These are phyloP conservation scores for Globisporangium paroecandrum DNA, from an alignment of 352 stramenopile species.

Conservation along the genomic window DNA sequence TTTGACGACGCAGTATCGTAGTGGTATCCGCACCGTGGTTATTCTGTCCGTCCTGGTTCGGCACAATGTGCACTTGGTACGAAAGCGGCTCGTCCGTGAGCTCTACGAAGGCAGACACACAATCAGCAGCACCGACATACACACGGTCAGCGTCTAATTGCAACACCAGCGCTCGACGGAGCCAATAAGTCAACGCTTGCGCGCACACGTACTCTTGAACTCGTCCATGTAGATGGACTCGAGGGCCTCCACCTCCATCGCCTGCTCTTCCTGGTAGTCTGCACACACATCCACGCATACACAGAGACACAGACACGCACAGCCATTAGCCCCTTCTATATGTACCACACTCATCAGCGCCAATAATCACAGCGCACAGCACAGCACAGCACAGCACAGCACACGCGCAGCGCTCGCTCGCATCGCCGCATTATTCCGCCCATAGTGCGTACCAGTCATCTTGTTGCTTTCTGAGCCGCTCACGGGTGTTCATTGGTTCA, in stretches of 20 bases:
- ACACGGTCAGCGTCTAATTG: conserved; percentile 6
- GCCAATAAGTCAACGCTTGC: not conserved
- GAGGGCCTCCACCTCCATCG: conserved; percentile 87
- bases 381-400: not conserved
- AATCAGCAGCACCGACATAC: not conserved
- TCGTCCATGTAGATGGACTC: conserved; percentile 90
- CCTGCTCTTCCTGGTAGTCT: conserved; percentile 88
- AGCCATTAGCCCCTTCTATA: not conserved
- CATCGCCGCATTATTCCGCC: not conserved
- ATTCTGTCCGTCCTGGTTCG: conserved; percentile 79
- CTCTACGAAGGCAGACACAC: conserved; percentile 31
- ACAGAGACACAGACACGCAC: conserved; percentile 4
- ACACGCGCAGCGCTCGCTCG: not conserved
- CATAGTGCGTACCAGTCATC: conserved; percentile 58
- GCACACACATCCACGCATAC: conserved; percentile 1
- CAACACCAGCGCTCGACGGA: not conserved
- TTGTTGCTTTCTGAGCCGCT: conserved; percentile 24
- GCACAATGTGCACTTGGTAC: conserved; percentile 77
- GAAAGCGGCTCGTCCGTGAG: conserved; percentile 69
- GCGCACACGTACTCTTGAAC: conserved; percentile 63
- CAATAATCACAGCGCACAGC: not conserved
- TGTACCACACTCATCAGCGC: not conserved
- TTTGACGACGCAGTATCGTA: not conserved
- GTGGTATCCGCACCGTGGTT: conserved; percentile 59
- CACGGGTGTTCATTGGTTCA: conserved; percentile 29